Evolutionary conservation across 805 yeast species (phyloP).

Genomic region (Ogataea pilisensis): DNA sequence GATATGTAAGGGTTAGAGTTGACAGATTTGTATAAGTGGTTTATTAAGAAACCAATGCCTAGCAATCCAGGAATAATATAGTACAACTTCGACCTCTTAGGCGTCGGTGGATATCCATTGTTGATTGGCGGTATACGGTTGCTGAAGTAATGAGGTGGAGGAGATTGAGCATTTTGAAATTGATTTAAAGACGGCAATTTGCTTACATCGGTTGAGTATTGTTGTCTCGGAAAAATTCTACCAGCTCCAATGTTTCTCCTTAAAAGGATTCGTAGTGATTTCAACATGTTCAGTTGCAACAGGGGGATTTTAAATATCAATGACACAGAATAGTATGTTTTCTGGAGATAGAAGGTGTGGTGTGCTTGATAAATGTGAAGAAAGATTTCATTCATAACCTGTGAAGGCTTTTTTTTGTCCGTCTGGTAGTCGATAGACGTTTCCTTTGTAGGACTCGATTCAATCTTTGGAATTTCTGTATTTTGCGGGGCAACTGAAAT

Average conservation of each 20-base stretch:
- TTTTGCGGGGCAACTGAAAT: no score
- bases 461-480: no score
- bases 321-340: no score
- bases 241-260: not conserved
- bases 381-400: no score
- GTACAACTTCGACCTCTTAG: not conserved
- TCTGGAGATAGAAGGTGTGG: no score
- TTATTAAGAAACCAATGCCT: not conserved
- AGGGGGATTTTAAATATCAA: no score
- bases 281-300: not conserved
- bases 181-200: constrained; percentile 22
- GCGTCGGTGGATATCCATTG: constrained; percentile 9
- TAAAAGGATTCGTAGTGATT: no score
- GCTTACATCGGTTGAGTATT: constrained; percentile 8
- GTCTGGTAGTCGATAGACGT: no score
- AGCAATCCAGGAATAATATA: not conserved
- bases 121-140: not conserved
- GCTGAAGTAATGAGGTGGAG: constrained; percentile 12
- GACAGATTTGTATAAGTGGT: not conserved
- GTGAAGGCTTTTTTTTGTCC: no score
- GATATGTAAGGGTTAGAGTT: not conserved
- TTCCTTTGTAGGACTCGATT: no score
- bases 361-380: no score
- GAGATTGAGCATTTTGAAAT: constrained; percentile 20
- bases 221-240: not conserved